phyloP scores from a whole-genome alignment of 225 moss, liverwort and hornwort species.

The Rhytidiadelphus loreus region DNA sequence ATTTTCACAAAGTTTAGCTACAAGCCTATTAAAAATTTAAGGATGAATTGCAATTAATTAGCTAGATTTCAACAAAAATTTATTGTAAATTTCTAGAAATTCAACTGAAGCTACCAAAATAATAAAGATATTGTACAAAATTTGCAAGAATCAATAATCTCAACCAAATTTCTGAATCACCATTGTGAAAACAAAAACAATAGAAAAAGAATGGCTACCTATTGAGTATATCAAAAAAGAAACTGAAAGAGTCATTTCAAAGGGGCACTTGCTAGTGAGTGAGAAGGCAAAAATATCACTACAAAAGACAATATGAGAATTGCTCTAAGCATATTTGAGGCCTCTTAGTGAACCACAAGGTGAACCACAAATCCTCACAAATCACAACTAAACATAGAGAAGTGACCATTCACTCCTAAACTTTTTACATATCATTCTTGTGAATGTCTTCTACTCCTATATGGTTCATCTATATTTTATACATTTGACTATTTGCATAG shows the following conservation, averaged over 20 bases:
- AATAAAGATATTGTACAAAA: not conserved
- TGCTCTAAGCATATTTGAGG: not conserved
- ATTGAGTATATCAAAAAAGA: too few relatives aligned
- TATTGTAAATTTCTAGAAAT: not conserved
- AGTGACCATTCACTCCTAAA: not conserved
- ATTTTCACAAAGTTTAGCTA: not conserved
- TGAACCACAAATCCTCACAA: not conserved
- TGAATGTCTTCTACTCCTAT: too few relatives aligned
- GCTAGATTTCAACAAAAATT: not conserved
- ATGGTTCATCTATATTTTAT: not conserved
- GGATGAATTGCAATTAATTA: not conserved
- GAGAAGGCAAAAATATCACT: not conserved
- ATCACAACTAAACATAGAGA: not conserved
- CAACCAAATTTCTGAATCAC: not conserved
- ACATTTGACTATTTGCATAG: not conserved
- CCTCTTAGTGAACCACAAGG: not conserved
- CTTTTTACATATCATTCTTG: not conserved
- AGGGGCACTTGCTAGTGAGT: not conserved
- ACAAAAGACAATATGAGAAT: not conserved
- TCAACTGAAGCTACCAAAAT: not conserved
- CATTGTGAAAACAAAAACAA: rapidly evolving
- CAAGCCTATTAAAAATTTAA: not conserved
- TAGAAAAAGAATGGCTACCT: not conserved
- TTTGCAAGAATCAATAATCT: not conserved
- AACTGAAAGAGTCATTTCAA: not conserved